Conservation (phyloP, 768 basidiomycete genomes). For the Amanita rubescens region DNA sequence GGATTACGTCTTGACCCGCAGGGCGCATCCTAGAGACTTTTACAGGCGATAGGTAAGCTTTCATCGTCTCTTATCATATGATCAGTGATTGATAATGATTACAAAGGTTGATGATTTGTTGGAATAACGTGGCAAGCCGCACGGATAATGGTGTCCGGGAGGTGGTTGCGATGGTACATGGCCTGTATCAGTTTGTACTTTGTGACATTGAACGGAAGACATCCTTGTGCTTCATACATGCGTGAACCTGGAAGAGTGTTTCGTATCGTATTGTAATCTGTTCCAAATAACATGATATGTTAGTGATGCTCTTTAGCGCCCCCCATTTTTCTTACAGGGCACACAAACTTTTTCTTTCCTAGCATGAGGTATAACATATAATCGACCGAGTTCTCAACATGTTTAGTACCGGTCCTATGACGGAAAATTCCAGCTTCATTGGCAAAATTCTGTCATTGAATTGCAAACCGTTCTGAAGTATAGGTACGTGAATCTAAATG, state of each 20-base stretch:
- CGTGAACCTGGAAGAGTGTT: neutral
- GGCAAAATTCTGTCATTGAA: too few species aligned
- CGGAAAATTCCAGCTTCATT: too few species aligned
- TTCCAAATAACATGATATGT: too few species aligned
- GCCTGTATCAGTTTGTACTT: neutral
- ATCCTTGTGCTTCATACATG: neutral
- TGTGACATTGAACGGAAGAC: neutral
- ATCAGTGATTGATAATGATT: neutral
- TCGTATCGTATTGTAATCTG: too few species aligned
- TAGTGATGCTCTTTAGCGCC: too few species aligned
- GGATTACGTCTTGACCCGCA: neutral
- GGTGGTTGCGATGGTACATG: neutral
- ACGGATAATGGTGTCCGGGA: neutral
- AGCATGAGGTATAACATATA: too few species aligned
- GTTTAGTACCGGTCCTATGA: too few species aligned
- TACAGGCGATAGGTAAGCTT: neutral
- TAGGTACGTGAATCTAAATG: too few species aligned
- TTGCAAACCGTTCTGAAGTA: too few species aligned
- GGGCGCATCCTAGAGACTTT: constrained; percentile 6
- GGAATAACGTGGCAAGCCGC: neutral
- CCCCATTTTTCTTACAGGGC: too few species aligned
- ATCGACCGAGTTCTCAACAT: too few species aligned
- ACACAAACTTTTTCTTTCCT: too few species aligned
- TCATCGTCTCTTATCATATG: neutral
- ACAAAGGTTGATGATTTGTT: neutral